Conservation (phyloP, 1,284 basidiomycete genomes). For the Moesziomyces sp. region DNA sequence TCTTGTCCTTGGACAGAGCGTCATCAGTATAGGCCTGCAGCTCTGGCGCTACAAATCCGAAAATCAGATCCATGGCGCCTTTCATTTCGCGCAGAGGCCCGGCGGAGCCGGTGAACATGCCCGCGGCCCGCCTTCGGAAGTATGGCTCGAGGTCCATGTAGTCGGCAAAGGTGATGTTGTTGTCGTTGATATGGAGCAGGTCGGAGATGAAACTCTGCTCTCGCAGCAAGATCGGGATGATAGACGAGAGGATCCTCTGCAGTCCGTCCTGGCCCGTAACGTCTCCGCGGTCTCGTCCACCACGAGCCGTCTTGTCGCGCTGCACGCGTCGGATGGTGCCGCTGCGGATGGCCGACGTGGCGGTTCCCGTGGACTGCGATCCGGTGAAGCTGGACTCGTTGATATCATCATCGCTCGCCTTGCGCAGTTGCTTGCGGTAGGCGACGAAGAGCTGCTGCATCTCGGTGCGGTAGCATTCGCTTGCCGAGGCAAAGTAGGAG, state of each 20-base stretch:
- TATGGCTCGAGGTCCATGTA: slow-evolving; percentile 94
- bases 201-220: slow-evolving; percentile 91
- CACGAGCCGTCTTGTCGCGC: slow-evolving; percentile 30
- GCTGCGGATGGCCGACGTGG: slow-evolving; percentile 38
- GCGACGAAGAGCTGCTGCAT: slow-evolving; percentile 53
- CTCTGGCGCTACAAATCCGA: slow-evolving; percentile 87
- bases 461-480: slow-evolving; percentile 58
- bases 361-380: slow-evolving; percentile 9
- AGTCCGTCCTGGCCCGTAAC: slow-evolving; percentile 74
- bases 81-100: slow-evolving; percentile 61
- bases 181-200: slow-evolving; percentile 86
- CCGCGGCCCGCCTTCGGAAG: slow-evolving; percentile 86
- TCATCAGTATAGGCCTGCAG: slow-evolving; percentile 85
- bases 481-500: slow-evolving; percentile 54
- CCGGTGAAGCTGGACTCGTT: slow-evolving; percentile 40
- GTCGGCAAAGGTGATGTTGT: slow-evolving; percentile 87
- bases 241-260: slow-evolving; percentile 78
- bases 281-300: slow-evolving; percentile 19
- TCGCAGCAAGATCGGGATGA: slow-evolving; percentile 79
- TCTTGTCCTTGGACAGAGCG: slow-evolving; percentile 78
- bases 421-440: slow-evolving; percentile 43
- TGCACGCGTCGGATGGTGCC: slow-evolving; percentile 46
- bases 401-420: slow-evolving; percentile 53
- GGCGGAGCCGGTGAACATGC: slow-evolving; percentile 37
- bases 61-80: slow-evolving; percentile 88